Conservation (phyloP, 768 basidiomycete species). For the Suillus fuscotomentosus region DNA sequence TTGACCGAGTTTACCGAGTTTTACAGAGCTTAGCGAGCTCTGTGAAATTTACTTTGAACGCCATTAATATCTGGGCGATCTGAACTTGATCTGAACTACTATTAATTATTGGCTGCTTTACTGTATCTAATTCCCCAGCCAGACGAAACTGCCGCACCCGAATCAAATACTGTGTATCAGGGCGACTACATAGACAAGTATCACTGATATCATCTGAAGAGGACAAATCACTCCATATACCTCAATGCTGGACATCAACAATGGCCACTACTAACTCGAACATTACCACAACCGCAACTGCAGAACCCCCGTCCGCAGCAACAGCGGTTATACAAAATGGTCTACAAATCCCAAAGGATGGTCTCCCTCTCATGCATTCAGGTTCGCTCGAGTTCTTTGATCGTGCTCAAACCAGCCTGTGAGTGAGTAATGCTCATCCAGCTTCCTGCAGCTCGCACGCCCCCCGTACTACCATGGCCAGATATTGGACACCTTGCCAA, state of each 20-base stretch:
- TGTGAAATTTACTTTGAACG: too few species aligned
- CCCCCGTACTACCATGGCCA: slow-evolving; percentile 65
- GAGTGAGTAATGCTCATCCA: background rate
- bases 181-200: background rate
- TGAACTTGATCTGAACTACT: too few species aligned
- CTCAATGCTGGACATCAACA: background rate
- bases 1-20: too few species aligned
- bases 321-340: background rate
- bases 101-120: too few species aligned
- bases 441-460: slow-evolving; percentile 30
- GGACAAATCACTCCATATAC: background rate
- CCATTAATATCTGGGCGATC: too few species aligned
- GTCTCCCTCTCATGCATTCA: slow-evolving; percentile 38
- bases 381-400: slow-evolving; percentile 23
- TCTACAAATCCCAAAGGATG: slow-evolving; percentile 28
- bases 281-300: background rate
- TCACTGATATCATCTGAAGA: background rate
- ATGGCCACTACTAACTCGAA: slow-evolving; percentile 1
- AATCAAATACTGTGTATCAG: too few species aligned
- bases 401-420: background rate
- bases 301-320: slow-evolving; percentile 3
- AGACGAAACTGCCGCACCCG: too few species aligned
- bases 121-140: too few species aligned
- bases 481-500: slow-evolving; percentile 87
- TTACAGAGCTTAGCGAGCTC: too few species aligned